A percentile compares a stretch with the other conserved stretches of the same genome.
Conservation (phyloP, 2,329 filamentous ascomycete genomes). For the Aphanoascus verrucosus region DNA sequence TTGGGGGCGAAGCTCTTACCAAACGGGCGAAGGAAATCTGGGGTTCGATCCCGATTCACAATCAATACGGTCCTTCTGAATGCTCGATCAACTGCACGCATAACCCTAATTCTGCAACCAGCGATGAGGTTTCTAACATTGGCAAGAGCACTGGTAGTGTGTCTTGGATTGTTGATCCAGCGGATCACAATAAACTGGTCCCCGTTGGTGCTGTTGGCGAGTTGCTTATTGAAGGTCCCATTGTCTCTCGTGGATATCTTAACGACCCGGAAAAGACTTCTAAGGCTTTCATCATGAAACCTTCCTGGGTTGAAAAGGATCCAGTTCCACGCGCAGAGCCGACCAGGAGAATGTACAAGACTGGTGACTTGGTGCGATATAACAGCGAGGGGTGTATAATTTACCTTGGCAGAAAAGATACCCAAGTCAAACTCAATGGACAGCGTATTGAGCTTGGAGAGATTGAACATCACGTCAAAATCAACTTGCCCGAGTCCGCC, state of each 20-base stretch:
- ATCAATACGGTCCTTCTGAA: conserved; percentile 19
- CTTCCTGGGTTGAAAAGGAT: conserved; percentile 11
- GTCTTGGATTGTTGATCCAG: conserved; percentile 34
- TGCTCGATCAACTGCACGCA: conserved; percentile 16
- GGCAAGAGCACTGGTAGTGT: conserved; percentile 14
- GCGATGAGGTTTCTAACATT: conserved; percentile 15
- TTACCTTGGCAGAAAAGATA: conserved; percentile 71
- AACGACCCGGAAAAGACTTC: conserved; percentile 16
- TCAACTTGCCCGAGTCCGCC: conserved; percentile 45
- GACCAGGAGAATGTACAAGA: conserved; percentile 50
- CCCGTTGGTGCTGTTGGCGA: conserved; percentile 30
- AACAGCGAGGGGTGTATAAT: conserved; percentile 60
- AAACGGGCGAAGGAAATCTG: conserved; percentile 19
- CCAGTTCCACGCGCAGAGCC: conserved; percentile 5
- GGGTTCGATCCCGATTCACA: conserved; percentile 14
- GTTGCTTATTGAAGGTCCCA: conserved; percentile 30
- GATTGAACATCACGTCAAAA: conserved; percentile 71
- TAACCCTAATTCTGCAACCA: conserved; percentile 11
- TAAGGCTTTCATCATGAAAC: conserved; percentile 15
- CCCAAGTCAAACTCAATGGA: conserved; percentile 89
- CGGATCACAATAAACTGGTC: conserved; percentile 27
- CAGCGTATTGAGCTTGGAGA: conserved; percentile 93
- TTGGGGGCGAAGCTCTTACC: conserved; percentile 29
- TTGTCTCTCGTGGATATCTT: conserved; percentile 28
- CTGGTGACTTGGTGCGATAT: conserved; percentile 74